phyloP scores from a whole-genome alignment of 208 protist genomes.

The Angomonas desouzai region DNA sequence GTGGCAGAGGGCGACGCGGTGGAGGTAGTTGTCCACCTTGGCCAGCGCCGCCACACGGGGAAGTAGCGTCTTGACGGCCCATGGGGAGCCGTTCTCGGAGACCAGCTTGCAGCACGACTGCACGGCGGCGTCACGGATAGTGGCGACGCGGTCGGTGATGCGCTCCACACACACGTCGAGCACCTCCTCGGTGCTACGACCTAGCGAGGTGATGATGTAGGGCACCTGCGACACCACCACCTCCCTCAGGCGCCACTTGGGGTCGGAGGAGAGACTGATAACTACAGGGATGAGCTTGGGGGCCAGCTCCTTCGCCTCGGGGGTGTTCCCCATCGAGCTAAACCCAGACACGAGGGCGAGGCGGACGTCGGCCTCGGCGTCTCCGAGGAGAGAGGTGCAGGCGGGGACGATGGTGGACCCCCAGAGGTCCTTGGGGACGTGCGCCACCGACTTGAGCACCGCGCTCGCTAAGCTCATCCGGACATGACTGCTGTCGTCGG shows the following conservation, averaged over 20 bases:
- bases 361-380: conserved; percentile 79
- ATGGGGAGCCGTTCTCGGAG: conserved; percentile 50
- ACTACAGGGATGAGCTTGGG: conserved; percentile 81
- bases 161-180: conserved; percentile 75
- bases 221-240: conserved; percentile 82
- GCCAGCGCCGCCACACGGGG: conserved; percentile 57
- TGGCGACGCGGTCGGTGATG: conserved; percentile 79
- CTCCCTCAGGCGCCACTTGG: conserved; percentile 87
- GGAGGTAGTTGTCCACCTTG: conserved; percentile 66
- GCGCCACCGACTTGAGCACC: conserved; percentile 71
- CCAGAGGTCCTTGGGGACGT: conserved; percentile 77
- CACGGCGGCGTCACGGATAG: conserved; percentile 78
- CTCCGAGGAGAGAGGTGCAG: conserved; percentile 73
- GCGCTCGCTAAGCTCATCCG: conserved; percentile 84
- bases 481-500: conserved; percentile 71
- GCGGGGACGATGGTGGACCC: conserved; percentile 62
- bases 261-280: conserved; percentile 65
- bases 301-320: conserved; percentile 76
- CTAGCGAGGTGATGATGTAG: conserved; percentile 75
- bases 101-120: conserved; percentile 81
- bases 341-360: conserved; percentile 84
- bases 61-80: conserved; percentile 59
- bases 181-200: conserved; percentile 63
- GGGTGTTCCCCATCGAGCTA: conserved; percentile 80
- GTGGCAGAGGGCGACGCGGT: conserved; percentile 72